Evolutionary conservation across 2,329 filamentous ascomycete species (phyloP), one percentile per base, ranked within the genome.

Genomic region (Xylariaceae sp.): DNA sequence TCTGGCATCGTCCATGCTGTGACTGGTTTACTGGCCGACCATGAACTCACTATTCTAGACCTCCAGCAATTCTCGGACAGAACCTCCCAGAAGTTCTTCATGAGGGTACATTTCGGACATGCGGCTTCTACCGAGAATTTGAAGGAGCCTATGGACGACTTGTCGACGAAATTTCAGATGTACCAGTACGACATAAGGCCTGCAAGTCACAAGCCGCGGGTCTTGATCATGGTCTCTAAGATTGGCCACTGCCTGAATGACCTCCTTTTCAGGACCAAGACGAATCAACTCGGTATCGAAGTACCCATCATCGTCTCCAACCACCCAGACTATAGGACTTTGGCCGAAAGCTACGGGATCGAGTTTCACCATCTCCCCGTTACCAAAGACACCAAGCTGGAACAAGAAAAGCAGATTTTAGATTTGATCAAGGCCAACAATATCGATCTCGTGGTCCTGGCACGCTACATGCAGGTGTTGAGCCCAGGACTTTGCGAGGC

Each of bases 171-270:
- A 19, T 78, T 88, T 66, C 59, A 72, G 43, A 85, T 89, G 81
- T 72, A 80, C 54, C 34, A 50, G 32, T 89, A 85, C 68, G 74
- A 86, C 54, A 75, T 93, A 54, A 76, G 81, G 12, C 78, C 84
- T 3, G 76, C 81, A 11, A 68, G 79, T 37, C 73, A 81, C 56
- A 89, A 89, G 69, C 82, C 83, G 43, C 78, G 81, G 51, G 83
- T 90, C 37, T 72, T 93, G 55, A 88, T 93, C 71, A 91, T 93
- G 87, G 87, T 91, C 22, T 90, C 86, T 57, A 90, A 90, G 71
- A 90, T 89, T 55, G 87, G 87, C 8, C 87, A 91, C 71, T 91
- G 87, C 64, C 72, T 91, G 40, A 90, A 90, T 65, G 86, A 91
- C 65, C 71, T 93, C 37, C 76, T 93, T 29, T 93, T 89, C 79